phyloP scores from a whole-genome alignment of 805 yeast genomes.

The Barnettozyma wickerhamii region DNA sequence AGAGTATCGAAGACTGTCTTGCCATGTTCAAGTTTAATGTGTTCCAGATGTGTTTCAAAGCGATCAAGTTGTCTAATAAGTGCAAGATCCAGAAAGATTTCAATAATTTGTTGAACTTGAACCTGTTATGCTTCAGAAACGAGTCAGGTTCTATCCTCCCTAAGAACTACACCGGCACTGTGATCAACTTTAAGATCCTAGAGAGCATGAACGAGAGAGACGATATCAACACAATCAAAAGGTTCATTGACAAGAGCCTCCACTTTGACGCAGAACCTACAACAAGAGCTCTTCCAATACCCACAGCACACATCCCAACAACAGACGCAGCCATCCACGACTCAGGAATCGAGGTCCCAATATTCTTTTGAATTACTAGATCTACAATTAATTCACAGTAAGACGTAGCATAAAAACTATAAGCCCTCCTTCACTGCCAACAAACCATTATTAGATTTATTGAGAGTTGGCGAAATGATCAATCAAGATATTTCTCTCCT shows the following conservation, averaged over 20 bases:
- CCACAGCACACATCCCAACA: neutral
- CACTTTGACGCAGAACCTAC: neutral
- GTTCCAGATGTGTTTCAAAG: constrained; percentile 44
- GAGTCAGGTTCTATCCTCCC: constrained; percentile 23
- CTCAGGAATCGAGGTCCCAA: constrained; percentile 21
- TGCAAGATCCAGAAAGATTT: constrained; percentile 52
- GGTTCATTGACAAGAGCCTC: constrained; percentile 8
- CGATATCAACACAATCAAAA: constrained; percentile 1
- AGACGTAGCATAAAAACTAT: no score
- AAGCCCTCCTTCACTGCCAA: neutral
- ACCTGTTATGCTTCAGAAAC: constrained; percentile 34
- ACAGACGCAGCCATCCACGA: constrained; percentile 1
- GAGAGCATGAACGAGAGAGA: constrained; percentile 18
- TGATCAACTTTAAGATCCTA: constrained; percentile 33
- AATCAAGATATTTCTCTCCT: constrained; percentile 92
- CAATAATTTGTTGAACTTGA: constrained; percentile 36
- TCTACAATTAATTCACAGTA: neutral
- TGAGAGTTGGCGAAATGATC: constrained; percentile 93
- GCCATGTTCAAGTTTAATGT: constrained; percentile 41
- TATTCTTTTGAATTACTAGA: constrained; percentile 15
- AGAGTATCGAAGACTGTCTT: neutral
- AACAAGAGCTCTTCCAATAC: no score
- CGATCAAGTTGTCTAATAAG: constrained; percentile 45
- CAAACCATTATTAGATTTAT: constrained; percentile 35
- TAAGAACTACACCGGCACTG: constrained; percentile 37